A percentile compares a stretch with the other conserved stretches of the same genome.
Evolutionary conservation across 345 rosid genomes (phyloP).

Genomic region (Aquilaria yunnanensis): DNA sequence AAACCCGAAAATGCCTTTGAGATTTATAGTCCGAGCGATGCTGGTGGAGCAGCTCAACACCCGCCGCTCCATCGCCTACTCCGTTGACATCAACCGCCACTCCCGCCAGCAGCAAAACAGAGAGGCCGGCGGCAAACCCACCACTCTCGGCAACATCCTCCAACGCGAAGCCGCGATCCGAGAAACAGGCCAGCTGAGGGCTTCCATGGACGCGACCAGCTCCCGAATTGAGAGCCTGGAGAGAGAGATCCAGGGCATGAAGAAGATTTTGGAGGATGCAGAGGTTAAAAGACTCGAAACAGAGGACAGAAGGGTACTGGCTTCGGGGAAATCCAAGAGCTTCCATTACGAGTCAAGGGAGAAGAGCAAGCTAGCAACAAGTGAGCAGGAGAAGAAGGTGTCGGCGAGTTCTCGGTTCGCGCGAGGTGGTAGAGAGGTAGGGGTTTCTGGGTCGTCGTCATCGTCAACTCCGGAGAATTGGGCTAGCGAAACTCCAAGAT

Average conservation of each 20-base stretch:
- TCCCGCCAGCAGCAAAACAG: slow-evolving; percentile 7
- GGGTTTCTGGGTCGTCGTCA: slow-evolving; percentile 3
- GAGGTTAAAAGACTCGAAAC: slow-evolving; percentile 18
- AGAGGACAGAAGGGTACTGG: slow-evolving; percentile 21
- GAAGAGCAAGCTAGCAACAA: slow-evolving; percentile 41
- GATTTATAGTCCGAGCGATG: slow-evolving; percentile 85
- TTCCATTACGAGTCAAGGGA: slow-evolving; percentile 38
- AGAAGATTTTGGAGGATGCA: slow-evolving; percentile 29
- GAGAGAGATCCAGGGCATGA: slow-evolving; percentile 60
- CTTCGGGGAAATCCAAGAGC: slow-evolving; percentile 51
- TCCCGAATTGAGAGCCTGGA: slow-evolving; percentile 62
- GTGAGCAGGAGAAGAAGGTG: slow-evolving; percentile 18
- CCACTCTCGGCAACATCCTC: slow-evolving; percentile 68
- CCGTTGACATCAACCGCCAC: slow-evolving; percentile 16
- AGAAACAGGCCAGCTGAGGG: slow-evolving; percentile 53
- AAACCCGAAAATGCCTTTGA: slow-evolving; percentile 71
- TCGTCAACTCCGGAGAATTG: neutral
- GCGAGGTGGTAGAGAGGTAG: slow-evolving; percentile 11
- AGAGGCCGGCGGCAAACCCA: slow-evolving; percentile 2
- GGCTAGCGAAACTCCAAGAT: slow-evolving; percentile 13
- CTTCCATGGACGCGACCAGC: slow-evolving; percentile 62
- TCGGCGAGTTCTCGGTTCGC: slow-evolving; percentile 36
- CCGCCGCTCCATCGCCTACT: slow-evolving; percentile 43
- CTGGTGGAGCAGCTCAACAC: slow-evolving; percentile 72
- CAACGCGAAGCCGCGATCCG: slow-evolving; percentile 54